phyloP scores from a whole-genome alignment of 2,329 filamentous ascomycete genomes.

The Colletotrichum sp. region DNA sequence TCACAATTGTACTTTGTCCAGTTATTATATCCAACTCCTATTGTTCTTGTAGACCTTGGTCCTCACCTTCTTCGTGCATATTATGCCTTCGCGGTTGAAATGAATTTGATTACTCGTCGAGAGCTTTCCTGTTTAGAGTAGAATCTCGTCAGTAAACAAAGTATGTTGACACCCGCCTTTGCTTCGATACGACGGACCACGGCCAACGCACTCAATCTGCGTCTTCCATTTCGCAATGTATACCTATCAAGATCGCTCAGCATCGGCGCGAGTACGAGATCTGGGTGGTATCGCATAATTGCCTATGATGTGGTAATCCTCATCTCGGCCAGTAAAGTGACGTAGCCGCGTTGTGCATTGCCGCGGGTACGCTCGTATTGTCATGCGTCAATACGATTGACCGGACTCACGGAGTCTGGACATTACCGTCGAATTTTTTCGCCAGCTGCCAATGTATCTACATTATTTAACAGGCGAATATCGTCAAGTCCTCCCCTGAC shows the following conservation, averaged over 20 bases:
- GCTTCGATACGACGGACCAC: not conserved
- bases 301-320: rapidly evolving
- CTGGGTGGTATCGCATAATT: not conserved
- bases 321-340: not conserved
- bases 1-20: not conserved
- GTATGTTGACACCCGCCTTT: not conserved
- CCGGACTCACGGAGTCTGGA: not conserved
- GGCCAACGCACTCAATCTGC: not conserved
- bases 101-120: not conserved
- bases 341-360: not conserved
- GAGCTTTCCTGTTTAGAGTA: not conserved
- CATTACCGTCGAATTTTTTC: not conserved
- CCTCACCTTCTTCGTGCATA: not conserved
- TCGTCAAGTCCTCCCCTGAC: not conserved
- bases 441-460: not conserved
- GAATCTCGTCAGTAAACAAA: not conserved
- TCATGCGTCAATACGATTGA: not conserved
- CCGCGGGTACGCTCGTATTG: not conserved
- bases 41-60: not conserved
- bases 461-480: not conserved
- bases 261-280: not conserved
- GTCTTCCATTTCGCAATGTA: not conserved
- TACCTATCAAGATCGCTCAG: not conserved
- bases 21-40: not conserved
- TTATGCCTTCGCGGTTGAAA: not conserved